Base-by-base conservation (phyloP, 1,284 basidiomycete genomes). In the Marasmius tenuissimus region DNA sequence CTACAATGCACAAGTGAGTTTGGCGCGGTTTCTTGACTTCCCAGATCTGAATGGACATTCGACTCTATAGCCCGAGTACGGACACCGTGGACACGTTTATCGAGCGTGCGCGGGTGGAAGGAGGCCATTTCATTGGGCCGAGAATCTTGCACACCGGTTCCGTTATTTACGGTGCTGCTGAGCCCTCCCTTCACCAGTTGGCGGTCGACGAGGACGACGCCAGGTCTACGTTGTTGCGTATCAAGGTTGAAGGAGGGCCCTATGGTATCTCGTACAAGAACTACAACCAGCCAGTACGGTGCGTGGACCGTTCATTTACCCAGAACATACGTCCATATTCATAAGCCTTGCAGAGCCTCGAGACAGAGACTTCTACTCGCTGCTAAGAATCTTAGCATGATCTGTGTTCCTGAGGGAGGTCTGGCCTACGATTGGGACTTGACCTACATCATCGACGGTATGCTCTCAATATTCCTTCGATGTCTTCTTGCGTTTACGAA, bases 391-490 rank as follows among this genome's bases (percentile, higher is more conserved):
- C 69, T 90, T 51, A 81, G 78, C 40, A 88, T 91, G 88, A 75
- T 88, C 8, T 89, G 88, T 63, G 83, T 91, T 5, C 88, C 89
- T 0, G 89, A 91, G 72, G 89, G 89, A 22, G 88, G 89, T 7
- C 89, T 89, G 87, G 89, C 88, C 68, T 84, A 79, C 37, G 88
- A 91, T 66, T 91, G 89, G 89, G 87, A 91, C 66, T 72, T 85
- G 66, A 89, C 88, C 0, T 91, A 90, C 65, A 89, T 91, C 59
- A 73, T 88, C 33, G 89, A 91, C 67, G 89, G 88, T 85, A 63
- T 63, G 76, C 63, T 16, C 27, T 16, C 27, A 12, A 45, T 50
- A 45, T 53, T 34, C 16, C 56, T 14, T 33, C 53, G 14, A 22
- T 10, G 33, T 35, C n/a, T 56, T 16, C n/a, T 18, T 40, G 59